phyloP scores from a whole-genome alignment of 2,329 filamentous ascomycete genomes.

The Cercospora berteroae region DNA sequence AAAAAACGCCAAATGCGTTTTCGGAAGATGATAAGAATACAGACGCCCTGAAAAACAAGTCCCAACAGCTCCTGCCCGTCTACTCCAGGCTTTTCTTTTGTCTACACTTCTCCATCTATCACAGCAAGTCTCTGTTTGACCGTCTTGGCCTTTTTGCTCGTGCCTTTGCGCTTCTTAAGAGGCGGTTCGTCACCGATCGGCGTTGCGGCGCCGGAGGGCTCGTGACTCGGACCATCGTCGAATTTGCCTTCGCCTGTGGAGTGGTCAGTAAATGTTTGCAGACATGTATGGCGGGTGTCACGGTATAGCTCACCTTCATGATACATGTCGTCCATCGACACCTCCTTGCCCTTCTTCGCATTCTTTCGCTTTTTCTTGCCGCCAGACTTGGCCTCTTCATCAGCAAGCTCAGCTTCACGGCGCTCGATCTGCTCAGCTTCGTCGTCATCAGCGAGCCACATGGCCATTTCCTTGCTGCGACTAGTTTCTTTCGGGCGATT shows the following conservation, averaged over 20 bases:
- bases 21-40: neutral
- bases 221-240: constrained; percentile 80
- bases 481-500: constrained; percentile 84
- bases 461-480: constrained; percentile 93
- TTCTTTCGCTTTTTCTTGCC: constrained; percentile 51
- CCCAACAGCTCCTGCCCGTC: neutral
- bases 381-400: constrained; percentile 60
- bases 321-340: constrained; percentile 91
- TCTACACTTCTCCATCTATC: constrained; percentile 43
- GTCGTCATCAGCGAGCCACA: constrained; percentile 98
- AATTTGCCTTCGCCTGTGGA: constrained; percentile 87
- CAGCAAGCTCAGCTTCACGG: constrained; percentile 80
- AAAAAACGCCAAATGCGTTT: neutral
- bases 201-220: constrained; percentile 81
- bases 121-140: constrained; percentile 51
- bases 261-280: constrained; percentile 15
- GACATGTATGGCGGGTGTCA: neutral
- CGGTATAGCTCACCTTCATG: constrained; percentile 70
- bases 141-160: constrained; percentile 54
- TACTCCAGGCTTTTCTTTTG: neutral
- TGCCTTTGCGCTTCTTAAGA: constrained; percentile 57
- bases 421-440: constrained; percentile 91
- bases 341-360: constrained; percentile 59
- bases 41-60: neutral
- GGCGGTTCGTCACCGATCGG: constrained; percentile 56